Base-by-base conservation (phyloP, 257 asterid genomes). In the Ligustrum vulgare region DNA sequence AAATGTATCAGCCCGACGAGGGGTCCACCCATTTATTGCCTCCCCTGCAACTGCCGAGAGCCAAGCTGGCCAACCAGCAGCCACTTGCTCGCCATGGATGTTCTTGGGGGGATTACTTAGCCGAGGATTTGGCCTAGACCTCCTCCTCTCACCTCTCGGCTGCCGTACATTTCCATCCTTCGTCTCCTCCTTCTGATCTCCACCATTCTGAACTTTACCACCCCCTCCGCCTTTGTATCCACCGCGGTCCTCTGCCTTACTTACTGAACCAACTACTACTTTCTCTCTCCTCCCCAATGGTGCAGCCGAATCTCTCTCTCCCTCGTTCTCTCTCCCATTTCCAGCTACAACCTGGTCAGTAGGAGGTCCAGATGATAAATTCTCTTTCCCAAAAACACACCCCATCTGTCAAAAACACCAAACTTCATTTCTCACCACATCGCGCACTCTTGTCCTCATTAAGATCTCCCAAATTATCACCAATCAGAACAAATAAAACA, bases 21-120 rank as follows among this genome's bases (percentile, higher is more conserved):
- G 97, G 6, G 83, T 89, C 97, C 91, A 92, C 15, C 97, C 97
- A 51, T 87, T 89, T 81, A 92, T 89, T 0, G 97, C 96, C 87
- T 90, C 96, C 2, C 96, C 97, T 7, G 96, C 97, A 58, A 90
- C 97, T 4, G 89, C 93, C 8, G 93, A 88, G 56, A 92, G 95
- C 97, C 96, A 92, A 2, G 93, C 76, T 3, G 97, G 97, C 97
- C 97, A 92, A 51, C 97, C 97, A 11, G 97, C 97, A 39, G 96
- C 95, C 47, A 92, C 95, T 83, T 92, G 97, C 87, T 92, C 97
- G 18, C 96, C 97, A 13, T 87, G 96, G 77, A 90, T 77, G 74
- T 85, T 63, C 82, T 88, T 92, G 71, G 95, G 92, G n/a, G 91
- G 96, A 69, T 92, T 90, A 65, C 97, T 84, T 58, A 88, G 79